These are phyloP conservation scores for Backusella circina DNA, from an alignment of 192 early-diverging fungal genomes.

Conservation along the genomic window DNA sequence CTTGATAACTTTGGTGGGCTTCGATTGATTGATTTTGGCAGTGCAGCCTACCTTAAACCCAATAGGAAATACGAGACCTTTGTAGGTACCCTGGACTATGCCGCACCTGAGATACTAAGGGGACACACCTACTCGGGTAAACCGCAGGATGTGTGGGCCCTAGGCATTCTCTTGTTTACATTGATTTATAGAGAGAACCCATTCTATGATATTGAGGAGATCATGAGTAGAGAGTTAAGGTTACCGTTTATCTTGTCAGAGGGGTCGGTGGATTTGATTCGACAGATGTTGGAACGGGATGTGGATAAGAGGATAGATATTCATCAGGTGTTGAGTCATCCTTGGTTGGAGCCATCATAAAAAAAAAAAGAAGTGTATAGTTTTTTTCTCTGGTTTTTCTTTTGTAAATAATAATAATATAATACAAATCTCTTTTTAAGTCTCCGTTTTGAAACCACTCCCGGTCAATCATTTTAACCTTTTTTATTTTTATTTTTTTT, in stretches of 20 bases:
- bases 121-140: constrained; percentile 67
- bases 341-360: constrained; percentile 59
- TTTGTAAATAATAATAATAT: background rate
- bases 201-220: constrained; percentile 65
- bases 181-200: constrained; percentile 71
- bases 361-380: background rate
- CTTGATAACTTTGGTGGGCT: constrained; percentile 54
- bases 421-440: too few relatives aligned
- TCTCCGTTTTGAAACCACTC: too few relatives aligned
- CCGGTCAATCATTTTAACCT: too few relatives aligned
- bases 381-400: background rate
- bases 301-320: constrained; percentile 69
- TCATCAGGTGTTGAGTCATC: constrained; percentile 66
- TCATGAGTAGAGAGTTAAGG: constrained; percentile 49
- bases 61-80: constrained; percentile 61
- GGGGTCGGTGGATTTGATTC: constrained; percentile 55
- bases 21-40: constrained; percentile 84
- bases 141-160: constrained; percentile 84
- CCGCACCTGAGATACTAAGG: constrained; percentile 67
- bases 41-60: constrained; percentile 54
- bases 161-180: constrained; percentile 76
- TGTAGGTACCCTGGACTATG: constrained; percentile 73
- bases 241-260: constrained; percentile 3
- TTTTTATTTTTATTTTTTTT: too few relatives aligned
- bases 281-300: constrained; percentile 71